Evolutionary conservation across 176 grass and related monocot species (phyloP), one percentile per base, ranked within the genome.

Genomic region (Secale cereale): DNA sequence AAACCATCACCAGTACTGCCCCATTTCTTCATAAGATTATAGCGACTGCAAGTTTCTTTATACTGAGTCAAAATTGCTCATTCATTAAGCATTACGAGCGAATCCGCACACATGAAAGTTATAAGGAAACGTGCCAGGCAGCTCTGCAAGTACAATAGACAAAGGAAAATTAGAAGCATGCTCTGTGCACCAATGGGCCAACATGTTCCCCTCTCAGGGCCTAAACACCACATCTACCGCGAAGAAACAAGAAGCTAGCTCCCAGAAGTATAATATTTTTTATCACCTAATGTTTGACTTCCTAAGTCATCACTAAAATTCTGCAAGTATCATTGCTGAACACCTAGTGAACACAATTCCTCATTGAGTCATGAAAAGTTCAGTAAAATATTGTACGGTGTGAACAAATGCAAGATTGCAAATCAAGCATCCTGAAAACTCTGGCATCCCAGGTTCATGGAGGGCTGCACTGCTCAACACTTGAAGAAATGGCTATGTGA

Each of bases 11-110:
- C n/a, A 17, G 5, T 35, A 60, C 11, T 8, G 5, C 2, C 65
- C 13, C 32, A 78, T 41, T 65, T 79, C 12, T 73, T 65, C 25
- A 76, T 72, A 79, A 31, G 10, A 76, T 57, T 61, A 81, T 28
- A 29, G 9, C 35, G 75, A 59, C n/a, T 72, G 30, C 54, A 78
- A 39, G 7, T 67, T 40, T 71, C 46, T 36, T 71, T 41, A 9
- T 40, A 43, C 37, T 45, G 70, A 9, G 6, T 43, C 23, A 45
- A 46, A 73, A 46, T 73, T 23, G 39, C 33, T 40, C 33, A 16
- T 70, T 20, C 37, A 72, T 71, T 25, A 71, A 25, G 69, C 69
- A 72, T 43, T 72, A 6, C 69, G 26, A 4, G 41, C 2, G 70
- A 27, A 39, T 73, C 70, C 36, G 3, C 23, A 37, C 35, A 26